phyloP scores from a whole-genome alignment of 1,284 basidiomycete genomes.

The Leccinum pallidistipes region DNA sequence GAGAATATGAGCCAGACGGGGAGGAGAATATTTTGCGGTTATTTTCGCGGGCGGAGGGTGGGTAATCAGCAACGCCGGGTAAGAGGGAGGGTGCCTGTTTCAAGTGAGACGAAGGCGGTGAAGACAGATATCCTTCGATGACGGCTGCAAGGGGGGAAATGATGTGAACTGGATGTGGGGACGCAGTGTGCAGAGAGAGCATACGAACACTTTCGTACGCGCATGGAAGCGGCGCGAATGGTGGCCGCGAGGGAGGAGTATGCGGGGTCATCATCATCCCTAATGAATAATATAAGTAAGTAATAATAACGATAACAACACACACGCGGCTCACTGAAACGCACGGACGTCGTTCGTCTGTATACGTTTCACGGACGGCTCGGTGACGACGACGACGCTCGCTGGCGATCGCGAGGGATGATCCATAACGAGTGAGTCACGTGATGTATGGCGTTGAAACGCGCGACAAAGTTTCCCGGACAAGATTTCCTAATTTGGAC shows the following conservation, averaged over 20 bases:
- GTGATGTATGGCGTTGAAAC: neutral
- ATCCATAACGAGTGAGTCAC: neutral
- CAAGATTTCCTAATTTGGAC: conserved; percentile 13
- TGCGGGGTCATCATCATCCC: neutral
- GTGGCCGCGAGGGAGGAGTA: conserved; percentile 18
- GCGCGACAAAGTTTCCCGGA: neutral
- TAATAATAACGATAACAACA: neutral
- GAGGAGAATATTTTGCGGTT: conserved; percentile 34
- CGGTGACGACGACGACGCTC: neutral
- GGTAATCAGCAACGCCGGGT: conserved; percentile 20
- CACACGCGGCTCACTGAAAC: conserved; percentile 29
- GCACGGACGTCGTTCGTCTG: conserved; percentile 42
- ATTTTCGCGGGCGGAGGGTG: conserved; percentile 33
- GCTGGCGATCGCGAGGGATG: neutral
- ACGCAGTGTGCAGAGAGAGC: conserved; percentile 10
- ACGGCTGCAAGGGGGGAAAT: conserved; percentile 31
- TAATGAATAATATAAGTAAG: neutral
- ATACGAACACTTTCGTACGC: conserved; percentile 36
- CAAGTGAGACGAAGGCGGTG: conserved; percentile 30
- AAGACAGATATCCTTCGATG: conserved; percentile 34
- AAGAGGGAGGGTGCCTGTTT: conserved; percentile 29
- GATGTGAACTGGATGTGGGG: conserved; percentile 29
- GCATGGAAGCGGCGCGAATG: conserved; percentile 37
- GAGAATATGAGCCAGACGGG: conserved; percentile 24
- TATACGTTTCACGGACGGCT: conserved; percentile 41